Conservation (phyloP, 768 basidiomycete genomes). For the Gymnopilus junonius region DNA sequence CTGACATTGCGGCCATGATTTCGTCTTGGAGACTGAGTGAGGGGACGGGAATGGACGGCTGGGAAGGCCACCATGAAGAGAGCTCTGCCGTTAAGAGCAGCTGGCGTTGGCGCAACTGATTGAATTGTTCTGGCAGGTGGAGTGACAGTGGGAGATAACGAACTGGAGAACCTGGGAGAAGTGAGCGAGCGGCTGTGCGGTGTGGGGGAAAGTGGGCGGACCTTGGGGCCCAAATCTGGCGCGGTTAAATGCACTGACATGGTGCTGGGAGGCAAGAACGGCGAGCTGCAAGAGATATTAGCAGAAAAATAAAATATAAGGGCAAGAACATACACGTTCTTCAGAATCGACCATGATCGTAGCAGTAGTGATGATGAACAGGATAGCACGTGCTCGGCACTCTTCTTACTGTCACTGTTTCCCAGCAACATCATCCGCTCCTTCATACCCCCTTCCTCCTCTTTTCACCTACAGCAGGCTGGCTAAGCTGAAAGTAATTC, state of each 20-base stretch:
- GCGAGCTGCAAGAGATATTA: constrained; percentile 43
- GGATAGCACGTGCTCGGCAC: constrained; percentile 20
- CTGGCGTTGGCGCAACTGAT: constrained; percentile 58
- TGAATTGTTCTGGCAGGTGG: constrained; percentile 61
- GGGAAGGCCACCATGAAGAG: constrained; percentile 26
- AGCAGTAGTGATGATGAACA: constrained; percentile 10
- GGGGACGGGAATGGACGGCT: background rate
- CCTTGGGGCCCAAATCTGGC: constrained; percentile 62
- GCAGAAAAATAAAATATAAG: background rate
- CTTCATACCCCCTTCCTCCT: constrained; percentile 28
- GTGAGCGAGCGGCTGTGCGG: constrained; percentile 4
- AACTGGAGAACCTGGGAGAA: constrained; percentile 54
- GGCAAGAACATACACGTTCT: constrained; percentile 9
- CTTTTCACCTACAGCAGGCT: constrained; percentile 26
- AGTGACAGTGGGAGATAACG: constrained; percentile 67
- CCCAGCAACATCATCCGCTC: constrained; percentile 16
- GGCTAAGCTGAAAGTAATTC: constrained; percentile 16
- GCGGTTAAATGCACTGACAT: constrained; percentile 70
- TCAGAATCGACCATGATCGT: constrained; percentile 10
- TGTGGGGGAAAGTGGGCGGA: constrained; percentile 7
- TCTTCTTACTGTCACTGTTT: constrained; percentile 18
- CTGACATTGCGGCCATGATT: constrained; percentile 57
- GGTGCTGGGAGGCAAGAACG: constrained; percentile 74
- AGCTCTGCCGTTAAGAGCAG: constrained; percentile 30
- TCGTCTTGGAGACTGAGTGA: constrained; percentile 45